Base-by-base conservation (phyloP, 495 filamentous ascomycete genomes). In the Trichoderma parareesei region DNA sequence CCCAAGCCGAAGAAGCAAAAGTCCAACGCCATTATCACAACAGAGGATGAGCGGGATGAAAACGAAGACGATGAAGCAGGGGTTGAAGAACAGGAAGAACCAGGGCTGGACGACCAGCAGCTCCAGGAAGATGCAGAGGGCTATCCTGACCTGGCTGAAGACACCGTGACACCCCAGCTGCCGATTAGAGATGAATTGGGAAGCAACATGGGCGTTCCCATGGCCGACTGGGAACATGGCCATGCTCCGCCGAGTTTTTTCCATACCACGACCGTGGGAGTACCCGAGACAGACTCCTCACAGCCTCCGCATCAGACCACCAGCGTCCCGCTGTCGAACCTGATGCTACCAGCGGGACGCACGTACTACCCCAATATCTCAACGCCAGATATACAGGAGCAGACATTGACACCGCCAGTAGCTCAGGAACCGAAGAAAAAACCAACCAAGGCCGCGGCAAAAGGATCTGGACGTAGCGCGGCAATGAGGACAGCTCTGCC, bases 81-180 rank as follows among this genome's bases (percentile, higher is more conserved):
- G 10, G 62, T n/a, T 14, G 44, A 46, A 38, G 11, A 1, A 41
- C 20, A 64, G 38, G 46, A 59, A 1, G 46, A 64, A 8, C 5
- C 63, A n/a, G 33, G 16, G 20, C 35, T 38, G 1, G 63, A 64
- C 10, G 63, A n/a, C 11, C 20, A 60, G 55, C 38, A 65, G 16
- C 53, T 35, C 10, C 20, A 13, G 16, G 9, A 57, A 9, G 53
- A 46, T 33, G 40, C 61, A 49, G 61, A 44, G n/a, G 41, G 40
- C 35, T 57, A 35, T 13, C 11, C 53, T n/a, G 53, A 57, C 2
- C 35, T 59, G 10, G 14, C 7, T 13, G 49, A 65, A 0, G 48
- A 38, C 4, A 1, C 38, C 27, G 48, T 33, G 11, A 27, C 60
- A 13, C 2, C 37, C 9, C 46, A 65, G 6, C 44, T 60, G 49